These are phyloP conservation scores for Dictyostelium firmibasis DNA, from an alignment of 78 protist species.

Conservation along the genomic window DNA sequence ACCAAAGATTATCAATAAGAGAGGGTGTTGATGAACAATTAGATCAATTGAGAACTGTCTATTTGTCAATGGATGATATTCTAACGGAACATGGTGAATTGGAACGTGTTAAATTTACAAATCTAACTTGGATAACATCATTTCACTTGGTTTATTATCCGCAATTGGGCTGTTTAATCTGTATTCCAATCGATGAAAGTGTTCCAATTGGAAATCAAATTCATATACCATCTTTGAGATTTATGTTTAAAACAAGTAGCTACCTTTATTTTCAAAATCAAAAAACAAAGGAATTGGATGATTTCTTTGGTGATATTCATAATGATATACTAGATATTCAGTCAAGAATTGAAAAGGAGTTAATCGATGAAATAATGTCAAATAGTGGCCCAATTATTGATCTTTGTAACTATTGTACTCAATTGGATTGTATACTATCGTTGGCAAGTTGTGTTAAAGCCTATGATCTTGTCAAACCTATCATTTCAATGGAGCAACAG, in stretches of 20 bases:
- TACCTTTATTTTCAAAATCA: constrained; percentile 50
- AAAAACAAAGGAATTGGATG: constrained; percentile 52
- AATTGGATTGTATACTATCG: constrained; percentile 41
- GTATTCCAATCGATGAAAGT: constrained; percentile 18
- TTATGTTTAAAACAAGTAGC: constrained; percentile 26
- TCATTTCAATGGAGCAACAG: background rate
- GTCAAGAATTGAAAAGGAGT: constrained; percentile 25
- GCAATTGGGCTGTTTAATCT: constrained; percentile 69
- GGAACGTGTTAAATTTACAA: constrained; percentile 5
- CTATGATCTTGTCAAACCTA: background rate
- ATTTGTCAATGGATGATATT: constrained; percentile 15
- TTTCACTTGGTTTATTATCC: constrained; percentile 71
- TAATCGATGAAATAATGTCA: constrained; percentile 2
- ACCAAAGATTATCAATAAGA: constrained; percentile 3
- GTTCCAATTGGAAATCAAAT: background rate
- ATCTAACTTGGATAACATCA: constrained; percentile 24
- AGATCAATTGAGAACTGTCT: constrained; percentile 37
- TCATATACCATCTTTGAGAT: background rate
- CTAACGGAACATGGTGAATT: constrained; percentile 35
- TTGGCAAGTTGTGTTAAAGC: background rate
- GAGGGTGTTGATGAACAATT: constrained; percentile 46
- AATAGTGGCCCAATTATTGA: background rate
- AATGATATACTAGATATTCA: constrained; percentile 64
- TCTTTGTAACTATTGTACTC: background rate
- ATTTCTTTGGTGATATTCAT: constrained; percentile 71